phyloP scores from a whole-genome alignment of 257 asterid species.

The Solanum paucissectum region DNA sequence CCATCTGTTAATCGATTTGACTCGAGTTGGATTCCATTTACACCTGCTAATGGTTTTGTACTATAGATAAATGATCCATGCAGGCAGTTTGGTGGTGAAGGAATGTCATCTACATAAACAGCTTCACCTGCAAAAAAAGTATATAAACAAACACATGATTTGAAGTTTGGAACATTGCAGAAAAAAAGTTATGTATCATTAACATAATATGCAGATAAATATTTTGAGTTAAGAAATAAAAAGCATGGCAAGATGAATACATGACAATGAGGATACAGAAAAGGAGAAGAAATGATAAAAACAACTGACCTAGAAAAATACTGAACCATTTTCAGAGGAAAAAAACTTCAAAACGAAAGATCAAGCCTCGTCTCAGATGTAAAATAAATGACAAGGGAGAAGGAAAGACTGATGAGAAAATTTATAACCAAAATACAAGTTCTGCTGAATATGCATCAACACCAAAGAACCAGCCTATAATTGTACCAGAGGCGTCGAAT shows the following conservation, averaged over 20 bases:
- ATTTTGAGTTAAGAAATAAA: neutral
- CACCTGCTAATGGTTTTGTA: slow-evolving; percentile 45
- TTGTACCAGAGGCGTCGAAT: neutral
- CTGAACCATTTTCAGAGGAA: neutral
- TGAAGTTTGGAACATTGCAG: neutral
- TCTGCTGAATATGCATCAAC: neutral
- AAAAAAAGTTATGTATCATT: neutral
- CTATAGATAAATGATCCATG: slow-evolving; percentile 60
- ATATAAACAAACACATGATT: neutral
- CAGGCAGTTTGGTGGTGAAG: slow-evolving; percentile 57
- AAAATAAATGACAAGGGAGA: neutral
- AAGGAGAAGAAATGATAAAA: neutral
- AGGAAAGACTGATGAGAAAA: neutral
- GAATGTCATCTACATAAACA: slow-evolving; percentile 65
- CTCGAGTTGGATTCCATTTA: slow-evolving; percentile 32
- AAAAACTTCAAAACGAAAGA: neutral
- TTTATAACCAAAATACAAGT: neutral
- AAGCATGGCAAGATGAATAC: neutral
- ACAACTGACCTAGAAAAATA: neutral
- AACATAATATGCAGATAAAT: neutral
- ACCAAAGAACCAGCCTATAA: too few species aligned
- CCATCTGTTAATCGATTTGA: slow-evolving; percentile 19
- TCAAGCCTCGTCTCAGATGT: neutral
- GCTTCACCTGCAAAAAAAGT: slow-evolving; percentile 53
- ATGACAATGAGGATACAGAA: neutral